Base-by-base conservation (phyloP, 2,329 filamentous ascomycete species). In the Anisogramma anomala region DNA sequence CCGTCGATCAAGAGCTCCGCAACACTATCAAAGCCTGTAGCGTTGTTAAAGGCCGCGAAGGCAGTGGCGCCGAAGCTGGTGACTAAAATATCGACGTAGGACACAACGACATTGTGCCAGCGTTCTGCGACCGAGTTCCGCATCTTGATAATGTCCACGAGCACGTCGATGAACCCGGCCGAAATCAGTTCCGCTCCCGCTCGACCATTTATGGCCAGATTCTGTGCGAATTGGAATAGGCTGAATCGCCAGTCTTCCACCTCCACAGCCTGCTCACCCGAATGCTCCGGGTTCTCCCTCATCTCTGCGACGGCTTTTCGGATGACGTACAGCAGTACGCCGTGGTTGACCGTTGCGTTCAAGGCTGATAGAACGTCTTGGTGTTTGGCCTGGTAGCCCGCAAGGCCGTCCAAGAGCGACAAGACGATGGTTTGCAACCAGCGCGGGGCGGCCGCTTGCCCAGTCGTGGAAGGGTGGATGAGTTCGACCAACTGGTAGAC, bases 281-380 rank as follows among this genome's bases (percentile, higher is more conserved):
- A 63, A 41, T 81, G 75, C 36, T 66, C 57, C 36, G 67, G 65
- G 45, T 77, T 70, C 14, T 66, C 66, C 43, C 72, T 77, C 64
- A 98, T 81, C 48, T 87, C 84, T 14, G 82, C 80, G 43, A 96
- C 84, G 8, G 87, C 84, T 60, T 94, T 95, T 42, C 89, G 77
- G 36, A 94, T 82, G 50, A 95, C 75, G 55, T 95, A 96, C 50
- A 96, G 82, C 33, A 99, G 71, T 22, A 96, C 82, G 11, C 91
- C 93, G 53, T 98, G 93, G 53, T 94, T 96, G 27, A 96, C 89
- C 52, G 89, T 94, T 40, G 93, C 85, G 54, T 87, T 94, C 31
- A 99, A 67, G n/a, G 91, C 87, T 31, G 85, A 79, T 48, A 87
- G 79, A 18, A 98, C 82, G 57, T 98, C 91, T 25, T 77, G 67